Evolutionary conservation across 139 green algal species (phyloP).

Genomic region (Chlorella ohadii): DNA sequence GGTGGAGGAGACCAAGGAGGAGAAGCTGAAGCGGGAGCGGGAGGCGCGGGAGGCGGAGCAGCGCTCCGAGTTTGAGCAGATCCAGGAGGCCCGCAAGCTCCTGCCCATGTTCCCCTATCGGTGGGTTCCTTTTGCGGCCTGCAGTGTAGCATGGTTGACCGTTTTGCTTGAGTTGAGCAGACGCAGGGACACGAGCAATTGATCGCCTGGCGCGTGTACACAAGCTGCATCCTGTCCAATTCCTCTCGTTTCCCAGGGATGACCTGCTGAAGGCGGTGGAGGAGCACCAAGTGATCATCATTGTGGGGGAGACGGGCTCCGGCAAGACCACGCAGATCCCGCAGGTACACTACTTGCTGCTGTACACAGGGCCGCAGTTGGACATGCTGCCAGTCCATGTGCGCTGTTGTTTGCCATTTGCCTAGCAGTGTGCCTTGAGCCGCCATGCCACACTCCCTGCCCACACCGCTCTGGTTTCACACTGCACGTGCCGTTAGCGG

Average conservation of each 20-base stretch:
- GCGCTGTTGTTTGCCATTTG: too few species aligned
- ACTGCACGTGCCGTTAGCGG: too few species aligned
- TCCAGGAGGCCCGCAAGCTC: slow-evolving; percentile 75
- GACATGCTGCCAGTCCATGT: too few species aligned
- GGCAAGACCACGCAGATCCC: slow-evolving; percentile 96
- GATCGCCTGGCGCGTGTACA: too few species aligned
- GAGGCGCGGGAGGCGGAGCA: slow-evolving; percentile 50
- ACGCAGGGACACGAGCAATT: too few species aligned
- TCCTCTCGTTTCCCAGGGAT: too few species aligned
- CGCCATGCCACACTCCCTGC: too few species aligned
- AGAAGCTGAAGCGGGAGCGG: slow-evolving; percentile 58
- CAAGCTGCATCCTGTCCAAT: too few species aligned
- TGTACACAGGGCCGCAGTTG: neutral
- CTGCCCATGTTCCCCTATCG: slow-evolving; percentile 93
- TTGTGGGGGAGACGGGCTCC: slow-evolving; percentile 96
- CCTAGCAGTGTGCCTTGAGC: too few species aligned
- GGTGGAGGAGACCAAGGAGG: slow-evolving; percentile 58
- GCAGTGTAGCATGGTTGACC: too few species aligned
- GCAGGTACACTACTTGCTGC: slow-evolving; percentile 53
- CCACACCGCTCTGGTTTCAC: too few species aligned
- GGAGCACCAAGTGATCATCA: slow-evolving; percentile 94
- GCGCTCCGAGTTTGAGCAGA: slow-evolving; percentile 71
- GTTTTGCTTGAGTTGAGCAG: too few species aligned
- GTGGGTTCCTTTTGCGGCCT: neutral
- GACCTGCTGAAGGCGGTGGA: slow-evolving; percentile 83